phyloP scores from a whole-genome alignment of 1,139 yeast genomes.

The Saccharomyces hybrid region DNA sequence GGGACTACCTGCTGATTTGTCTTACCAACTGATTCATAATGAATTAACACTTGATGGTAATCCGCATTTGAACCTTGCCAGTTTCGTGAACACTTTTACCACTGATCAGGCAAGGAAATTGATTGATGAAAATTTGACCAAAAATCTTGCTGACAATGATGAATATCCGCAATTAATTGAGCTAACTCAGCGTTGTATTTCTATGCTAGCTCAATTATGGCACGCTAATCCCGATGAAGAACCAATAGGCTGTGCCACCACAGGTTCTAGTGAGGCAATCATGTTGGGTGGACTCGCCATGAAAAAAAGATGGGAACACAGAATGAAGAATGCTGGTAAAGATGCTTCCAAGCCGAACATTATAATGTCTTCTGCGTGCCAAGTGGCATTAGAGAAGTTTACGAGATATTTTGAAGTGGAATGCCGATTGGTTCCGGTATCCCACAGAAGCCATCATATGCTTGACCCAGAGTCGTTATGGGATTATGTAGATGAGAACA shows the following conservation, averaged over 20 bases:
- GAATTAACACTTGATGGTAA: conserved; percentile 77
- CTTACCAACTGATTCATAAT: conserved; percentile 59
- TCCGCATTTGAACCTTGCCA: conserved; percentile 78
- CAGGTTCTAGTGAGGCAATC: conserved; percentile 90
- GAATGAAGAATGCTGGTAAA: conserved; percentile 51
- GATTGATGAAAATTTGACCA: conserved; percentile 62
- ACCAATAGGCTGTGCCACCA: conserved; percentile 83
- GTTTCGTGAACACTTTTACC: conserved; percentile 74
- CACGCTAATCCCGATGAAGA: conserved; percentile 41
- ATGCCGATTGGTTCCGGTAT: conserved; percentile 63
- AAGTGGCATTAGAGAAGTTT: conserved; percentile 89
- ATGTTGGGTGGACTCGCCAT: conserved; percentile 89
- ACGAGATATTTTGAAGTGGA: conserved; percentile 92
- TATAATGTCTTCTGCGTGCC: conserved; percentile 91
- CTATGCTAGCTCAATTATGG: conserved; percentile 77
- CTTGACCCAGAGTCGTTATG: conserved; percentile 53
- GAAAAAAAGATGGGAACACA: conserved; percentile 81
- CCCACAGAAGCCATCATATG: conserved; percentile 51
- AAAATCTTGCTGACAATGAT: conserved; percentile 87
- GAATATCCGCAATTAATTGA: conserved; percentile 86
- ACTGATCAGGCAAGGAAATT: conserved; percentile 46
- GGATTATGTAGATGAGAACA: conserved; percentile 74
- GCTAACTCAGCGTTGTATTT: conserved; percentile 71
- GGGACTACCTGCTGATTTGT: conserved; percentile 46
- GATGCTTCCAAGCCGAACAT: conserved; percentile 67